phyloP scores from a whole-genome alignment of 2,329 filamentous ascomycete genomes.

The Xylaria sp. region DNA sequence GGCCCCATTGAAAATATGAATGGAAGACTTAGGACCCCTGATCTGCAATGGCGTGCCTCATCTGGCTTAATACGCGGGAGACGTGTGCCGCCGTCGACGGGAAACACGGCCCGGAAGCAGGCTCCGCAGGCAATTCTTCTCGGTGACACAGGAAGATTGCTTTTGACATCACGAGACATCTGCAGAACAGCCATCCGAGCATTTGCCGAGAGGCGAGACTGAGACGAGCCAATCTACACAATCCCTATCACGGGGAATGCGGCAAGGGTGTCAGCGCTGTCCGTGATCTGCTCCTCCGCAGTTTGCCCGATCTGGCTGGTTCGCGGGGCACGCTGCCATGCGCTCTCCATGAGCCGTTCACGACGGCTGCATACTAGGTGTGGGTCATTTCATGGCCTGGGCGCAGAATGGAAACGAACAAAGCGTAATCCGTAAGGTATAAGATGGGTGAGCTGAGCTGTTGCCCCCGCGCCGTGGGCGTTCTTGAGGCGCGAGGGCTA shows the following conservation, averaged over 20 bases:
- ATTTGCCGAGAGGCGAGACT: conserved; percentile 42
- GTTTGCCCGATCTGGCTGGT: conserved; percentile 43
- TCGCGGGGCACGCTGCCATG: conserved; percentile 28
- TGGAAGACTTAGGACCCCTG: conserved; percentile 4
- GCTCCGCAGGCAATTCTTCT: conserved; percentile 22
- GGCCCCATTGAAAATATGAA: conserved; percentile 21
- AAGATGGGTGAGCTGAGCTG: conserved; percentile 30
- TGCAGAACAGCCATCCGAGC: conserved; percentile 30
- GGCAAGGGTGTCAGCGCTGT: conserved; percentile 35
- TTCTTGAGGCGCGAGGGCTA: conserved; percentile 2
- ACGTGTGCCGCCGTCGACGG: conserved; percentile 31
- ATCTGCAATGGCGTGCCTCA: conserved; percentile 19
- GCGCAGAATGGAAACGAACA: not conserved
- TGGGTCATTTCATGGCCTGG: conserved; percentile 25
- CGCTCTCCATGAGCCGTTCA: conserved; percentile 13
- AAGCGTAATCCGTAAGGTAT: conserved; percentile 30
- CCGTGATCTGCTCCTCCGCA: conserved; percentile 45
- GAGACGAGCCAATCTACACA: conserved; percentile 42
- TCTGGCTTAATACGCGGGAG: conserved; percentile 44
- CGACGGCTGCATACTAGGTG: conserved; percentile 34
- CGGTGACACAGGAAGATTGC: not conserved
- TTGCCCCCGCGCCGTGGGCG: not conserved
- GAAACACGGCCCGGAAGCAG: conserved; percentile 44
- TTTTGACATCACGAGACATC: conserved; percentile 15
- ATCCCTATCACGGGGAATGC: conserved; percentile 35